Percentiles rank a stretch among this genome's conserved stretches.
phyloP scores from a whole-genome alignment of 208 protist genomes.

The Trypanosoma cruzi region DNA sequence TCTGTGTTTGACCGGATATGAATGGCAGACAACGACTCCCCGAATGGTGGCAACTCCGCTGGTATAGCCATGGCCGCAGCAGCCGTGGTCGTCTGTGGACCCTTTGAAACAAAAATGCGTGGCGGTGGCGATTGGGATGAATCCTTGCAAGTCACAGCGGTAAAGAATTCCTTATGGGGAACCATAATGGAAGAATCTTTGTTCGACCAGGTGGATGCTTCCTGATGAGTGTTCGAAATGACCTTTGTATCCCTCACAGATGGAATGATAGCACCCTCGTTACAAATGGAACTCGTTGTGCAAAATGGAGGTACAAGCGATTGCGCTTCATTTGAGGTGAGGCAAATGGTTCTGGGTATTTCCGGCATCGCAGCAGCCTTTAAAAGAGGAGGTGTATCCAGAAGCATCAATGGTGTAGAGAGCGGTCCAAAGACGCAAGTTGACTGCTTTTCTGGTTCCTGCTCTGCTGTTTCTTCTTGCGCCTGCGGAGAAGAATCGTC shows the following conservation, averaged over 20 bases:
- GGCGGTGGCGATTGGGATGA: background rate
- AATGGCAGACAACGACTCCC: background rate
- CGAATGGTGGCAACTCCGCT: background rate
- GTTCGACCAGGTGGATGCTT: background rate
- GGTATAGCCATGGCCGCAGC: background rate
- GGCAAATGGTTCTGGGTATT: slow-evolving; percentile 15
- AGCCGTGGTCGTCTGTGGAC: slow-evolving; percentile 4
- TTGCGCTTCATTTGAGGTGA: slow-evolving; percentile 24
- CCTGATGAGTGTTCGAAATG: slow-evolving; percentile 5
- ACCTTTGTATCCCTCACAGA: slow-evolving; percentile 23
- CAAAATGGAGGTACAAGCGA: slow-evolving; percentile 15
- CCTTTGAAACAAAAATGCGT: slow-evolving; percentile 22
- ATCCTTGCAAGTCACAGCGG: background rate
- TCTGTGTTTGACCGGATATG: background rate
- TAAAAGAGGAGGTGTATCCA: background rate
- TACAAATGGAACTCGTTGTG: background rate
- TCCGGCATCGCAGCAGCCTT: background rate
- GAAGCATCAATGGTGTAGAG: slow-evolving; percentile 1
- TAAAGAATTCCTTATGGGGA: background rate
- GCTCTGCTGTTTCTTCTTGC: background rate
- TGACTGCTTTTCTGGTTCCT: slow-evolving; percentile 8
- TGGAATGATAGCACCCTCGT: slow-evolving; percentile 25
- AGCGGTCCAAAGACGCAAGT: slow-evolving; percentile 14
- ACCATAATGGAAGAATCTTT: background rate
- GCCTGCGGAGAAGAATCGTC: background rate